These are phyloP conservation scores for Entomophthora muscae DNA, from an alignment of 371 early-diverging fungal genomes.

Conservation along the genomic window DNA sequence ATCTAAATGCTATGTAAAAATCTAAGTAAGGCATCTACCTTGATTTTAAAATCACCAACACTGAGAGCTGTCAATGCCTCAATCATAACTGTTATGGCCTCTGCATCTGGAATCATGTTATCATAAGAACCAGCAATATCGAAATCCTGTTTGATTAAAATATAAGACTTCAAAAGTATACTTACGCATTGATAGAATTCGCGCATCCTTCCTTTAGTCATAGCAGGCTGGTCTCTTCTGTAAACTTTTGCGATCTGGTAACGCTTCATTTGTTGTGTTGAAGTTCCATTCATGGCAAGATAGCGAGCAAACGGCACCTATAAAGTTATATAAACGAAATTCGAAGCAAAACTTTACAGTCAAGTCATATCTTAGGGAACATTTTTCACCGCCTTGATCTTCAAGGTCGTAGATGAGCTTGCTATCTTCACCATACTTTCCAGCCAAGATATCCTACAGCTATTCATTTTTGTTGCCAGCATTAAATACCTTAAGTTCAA, in stretches of 20 bases:
- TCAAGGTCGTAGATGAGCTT: conserved; percentile 97
- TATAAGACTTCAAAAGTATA: not conserved
- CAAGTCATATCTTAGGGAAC: conserved; percentile 95
- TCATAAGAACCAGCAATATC: conserved; percentile 96
- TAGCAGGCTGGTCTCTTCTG: conserved; percentile 96
- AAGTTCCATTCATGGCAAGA: conserved; percentile 80
- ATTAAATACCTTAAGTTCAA: conserved; percentile 70
- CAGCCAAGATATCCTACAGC: conserved; percentile 71
- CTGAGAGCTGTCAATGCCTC: conserved; percentile 66
- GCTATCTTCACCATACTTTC: conserved; percentile 99
- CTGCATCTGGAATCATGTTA: conserved; percentile 94
- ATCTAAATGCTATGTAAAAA: conserved; percentile 21
- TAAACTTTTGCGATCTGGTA: conserved; percentile 99
- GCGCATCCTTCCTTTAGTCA: conserved; percentile 96
- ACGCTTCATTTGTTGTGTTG: conserved; percentile 77
- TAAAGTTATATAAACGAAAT: not conserved
- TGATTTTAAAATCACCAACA: conserved; percentile 71
- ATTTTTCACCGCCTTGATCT: conserved; percentile 98
- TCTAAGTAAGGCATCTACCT: conserved; percentile 19
- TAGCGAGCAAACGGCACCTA: conserved; percentile 94
- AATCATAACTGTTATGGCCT: conserved; percentile 67
- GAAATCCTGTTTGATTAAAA: conserved; percentile 54
- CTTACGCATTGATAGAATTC: conserved; percentile 97
- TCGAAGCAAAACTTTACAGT: conserved; percentile 46
- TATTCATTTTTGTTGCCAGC: not conserved